phyloP scores from a whole-genome alignment of 2,329 filamentous ascomycete species.

The Chalaropsis ovoidea region DNA sequence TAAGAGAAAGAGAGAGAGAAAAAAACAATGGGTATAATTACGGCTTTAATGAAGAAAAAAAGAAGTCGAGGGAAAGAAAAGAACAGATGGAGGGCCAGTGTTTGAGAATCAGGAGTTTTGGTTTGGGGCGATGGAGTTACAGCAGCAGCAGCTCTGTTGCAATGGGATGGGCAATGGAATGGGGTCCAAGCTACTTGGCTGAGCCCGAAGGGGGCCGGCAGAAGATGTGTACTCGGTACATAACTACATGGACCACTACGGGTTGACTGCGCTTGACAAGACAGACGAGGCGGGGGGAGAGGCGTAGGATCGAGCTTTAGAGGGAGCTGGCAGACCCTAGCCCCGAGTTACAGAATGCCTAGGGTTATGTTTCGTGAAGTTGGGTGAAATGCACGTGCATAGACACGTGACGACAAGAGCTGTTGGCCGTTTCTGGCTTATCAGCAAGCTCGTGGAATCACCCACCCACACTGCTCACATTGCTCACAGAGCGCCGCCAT shows the following conservation, averaged over 20 bases:
- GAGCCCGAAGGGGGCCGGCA: not conserved
- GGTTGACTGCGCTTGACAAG: too few species aligned
- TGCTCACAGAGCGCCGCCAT: too few species aligned
- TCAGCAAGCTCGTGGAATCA: not conserved
- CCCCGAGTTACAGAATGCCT: not conserved
- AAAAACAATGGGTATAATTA: slow-evolving; percentile 10
- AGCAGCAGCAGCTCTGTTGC: not conserved
- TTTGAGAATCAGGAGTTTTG: slow-evolving; percentile 4
- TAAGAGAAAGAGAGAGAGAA: slow-evolving; percentile 3
- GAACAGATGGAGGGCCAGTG: slow-evolving; percentile 1
- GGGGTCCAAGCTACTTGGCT: slow-evolving; percentile 4
- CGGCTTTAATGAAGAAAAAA: not conserved
- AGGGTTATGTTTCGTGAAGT: not conserved
- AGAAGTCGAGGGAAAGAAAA: slow-evolving; percentile 3
- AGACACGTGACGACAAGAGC: slow-evolving; percentile 11
- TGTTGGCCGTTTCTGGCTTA: slow-evolving; percentile 4
- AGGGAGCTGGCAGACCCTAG: too few species aligned
- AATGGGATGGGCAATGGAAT: not conserved
- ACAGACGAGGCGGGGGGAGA: too few species aligned
- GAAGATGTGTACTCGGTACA: too few species aligned
- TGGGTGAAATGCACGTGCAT: not conserved
- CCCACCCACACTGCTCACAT: too few species aligned
- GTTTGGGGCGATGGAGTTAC: not conserved
- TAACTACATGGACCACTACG: not conserved
- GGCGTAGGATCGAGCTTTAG: not conserved